Evolutionary conservation across 192 early-diverging fungal genomes (phyloP).

Genomic region (Globomyces pollinis-pini): DNA sequence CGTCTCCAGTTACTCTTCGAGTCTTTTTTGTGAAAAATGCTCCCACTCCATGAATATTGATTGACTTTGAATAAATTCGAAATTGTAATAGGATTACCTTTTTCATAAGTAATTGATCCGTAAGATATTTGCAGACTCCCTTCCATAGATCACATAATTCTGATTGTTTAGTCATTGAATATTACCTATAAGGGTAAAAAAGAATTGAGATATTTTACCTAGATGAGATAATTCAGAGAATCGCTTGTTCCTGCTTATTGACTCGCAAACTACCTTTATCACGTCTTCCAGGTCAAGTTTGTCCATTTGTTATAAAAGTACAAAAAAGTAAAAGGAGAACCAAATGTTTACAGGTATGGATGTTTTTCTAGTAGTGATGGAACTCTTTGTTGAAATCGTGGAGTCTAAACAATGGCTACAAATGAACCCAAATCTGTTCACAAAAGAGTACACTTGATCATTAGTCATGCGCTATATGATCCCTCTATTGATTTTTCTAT

Average conservation of each 20-base stretch:
- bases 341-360: no score
- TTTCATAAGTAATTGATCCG: slow-evolving; percentile 15
- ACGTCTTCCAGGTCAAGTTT: slow-evolving; percentile 28
- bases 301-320: slow-evolving; percentile 18
- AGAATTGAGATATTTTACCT: slow-evolving; percentile 14
- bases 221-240: slow-evolving; percentile 29
- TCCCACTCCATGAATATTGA: slow-evolving; percentile 33
- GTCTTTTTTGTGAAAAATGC: slow-evolving; percentile 26
- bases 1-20: slow-evolving; percentile 16
- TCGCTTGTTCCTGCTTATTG: slow-evolving; percentile 29
- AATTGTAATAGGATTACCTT: slow-evolving; percentile 18
- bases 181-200: no score
- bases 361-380: no score
- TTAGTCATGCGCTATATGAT: no score
- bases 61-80: slow-evolving; percentile 14
- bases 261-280: slow-evolving; percentile 25
- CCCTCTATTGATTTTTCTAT: no score
- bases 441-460: no score
- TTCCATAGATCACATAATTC: slow-evolving; percentile 33
- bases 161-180: slow-evolving; percentile 5
- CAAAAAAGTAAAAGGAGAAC: no score
- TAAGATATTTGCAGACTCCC: slow-evolving; percentile 19
- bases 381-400: no score
- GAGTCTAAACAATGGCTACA: no score
- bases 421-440: no score